Evolutionary conservation across 2,329 filamentous ascomycete species (phyloP).

Genomic region (Clonostachys solani): DNA sequence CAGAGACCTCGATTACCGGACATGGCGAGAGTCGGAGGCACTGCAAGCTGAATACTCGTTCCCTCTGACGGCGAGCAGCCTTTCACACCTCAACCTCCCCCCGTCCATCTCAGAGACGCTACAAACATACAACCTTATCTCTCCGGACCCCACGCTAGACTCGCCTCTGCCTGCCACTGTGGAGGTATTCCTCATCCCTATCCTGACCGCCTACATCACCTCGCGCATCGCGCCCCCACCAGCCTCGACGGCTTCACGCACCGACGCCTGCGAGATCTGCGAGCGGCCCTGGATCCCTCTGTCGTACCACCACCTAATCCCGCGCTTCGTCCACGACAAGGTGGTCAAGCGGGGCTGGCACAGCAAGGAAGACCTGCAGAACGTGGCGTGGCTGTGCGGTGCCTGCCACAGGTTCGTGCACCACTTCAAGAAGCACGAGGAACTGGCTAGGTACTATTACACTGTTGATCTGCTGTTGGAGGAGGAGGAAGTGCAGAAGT

Average conservation of each 20-base stretch:
- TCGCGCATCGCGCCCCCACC: conserved; percentile 58
- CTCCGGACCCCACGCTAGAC: conserved; percentile 22
- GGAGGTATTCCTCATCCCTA: conserved; percentile 56
- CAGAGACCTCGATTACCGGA: conserved; percentile 55
- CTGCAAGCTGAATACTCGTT: conserved; percentile 53
- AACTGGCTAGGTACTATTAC: conserved; percentile 67
- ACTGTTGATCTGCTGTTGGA: conserved; percentile 67
- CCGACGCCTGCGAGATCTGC: conserved; percentile 70
- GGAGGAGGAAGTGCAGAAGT: conserved; percentile 67
- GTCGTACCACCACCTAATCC: conserved; percentile 84
- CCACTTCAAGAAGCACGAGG: conserved; percentile 70
- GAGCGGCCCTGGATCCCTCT: conserved; percentile 68
- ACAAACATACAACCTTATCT: conserved; percentile 59
- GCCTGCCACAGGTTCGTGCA: conserved; percentile 84
- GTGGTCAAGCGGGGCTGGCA: conserved; percentile 78
- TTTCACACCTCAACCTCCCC: conserved; percentile 45
- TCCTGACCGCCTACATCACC: conserved; percentile 59
- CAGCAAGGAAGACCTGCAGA: conserved; percentile 67
- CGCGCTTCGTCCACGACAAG: conserved; percentile 71
- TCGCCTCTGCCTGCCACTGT: conserved; percentile 29
- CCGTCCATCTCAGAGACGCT: conserved; percentile 63
- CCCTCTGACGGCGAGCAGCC: conserved; percentile 47
- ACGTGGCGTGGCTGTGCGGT: conserved; percentile 81
- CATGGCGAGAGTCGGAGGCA: conserved; percentile 29
- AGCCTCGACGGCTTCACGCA: conserved; percentile 52